A percentile compares a stretch with the other conserved stretches of the same genome.
Conservation (phyloP, 2,329 filamentous ascomycete genomes). For the Aspergillus unguis region DNA sequence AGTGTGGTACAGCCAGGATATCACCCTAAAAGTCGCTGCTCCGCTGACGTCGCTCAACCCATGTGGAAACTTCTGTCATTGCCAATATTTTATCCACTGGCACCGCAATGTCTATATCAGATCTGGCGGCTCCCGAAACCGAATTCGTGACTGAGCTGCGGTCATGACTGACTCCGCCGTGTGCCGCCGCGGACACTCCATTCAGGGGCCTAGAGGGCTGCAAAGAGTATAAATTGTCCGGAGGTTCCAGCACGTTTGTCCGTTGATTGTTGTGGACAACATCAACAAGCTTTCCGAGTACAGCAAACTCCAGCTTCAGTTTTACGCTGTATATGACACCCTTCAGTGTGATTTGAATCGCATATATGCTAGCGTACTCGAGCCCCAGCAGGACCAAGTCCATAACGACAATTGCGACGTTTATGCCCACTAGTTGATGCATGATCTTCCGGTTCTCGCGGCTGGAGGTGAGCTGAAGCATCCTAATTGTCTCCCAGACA, state of each 20-base stretch:
- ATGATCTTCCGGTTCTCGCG: constrained; percentile 35
- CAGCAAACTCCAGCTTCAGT: constrained; percentile 55
- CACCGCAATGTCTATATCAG: constrained; percentile 10
- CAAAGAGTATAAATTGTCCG: constrained; percentile 22
- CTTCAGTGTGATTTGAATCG: constrained; percentile 42
- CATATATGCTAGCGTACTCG: constrained; percentile 41
- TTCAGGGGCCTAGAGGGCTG: constrained; percentile 8
- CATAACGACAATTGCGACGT: constrained; percentile 47
- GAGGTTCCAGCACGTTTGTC: constrained; percentile 13
- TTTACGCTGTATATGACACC: constrained; percentile 38
- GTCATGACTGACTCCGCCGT: constrained; percentile 6
- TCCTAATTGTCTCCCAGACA: constrained; percentile 52
- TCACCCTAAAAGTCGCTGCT: background rate
- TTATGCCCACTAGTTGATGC: constrained; percentile 46
- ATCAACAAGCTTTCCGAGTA: constrained; percentile 49
- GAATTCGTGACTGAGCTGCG: constrained; percentile 7
- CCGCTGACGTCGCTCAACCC: constrained; percentile 16
- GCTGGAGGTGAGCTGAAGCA: constrained; percentile 37
- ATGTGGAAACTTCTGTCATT: constrained; percentile 23
- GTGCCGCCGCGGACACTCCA: constrained; percentile 4
- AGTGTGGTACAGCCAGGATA: background rate
- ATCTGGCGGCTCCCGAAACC: background rate
- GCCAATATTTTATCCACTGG: constrained; percentile 22
- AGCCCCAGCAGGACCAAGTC: constrained; percentile 44
- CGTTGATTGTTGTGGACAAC: constrained; percentile 31